Evolutionary conservation across 441 rosid genomes (phyloP).

Genomic region (Syzygium syzygioides): DNA sequence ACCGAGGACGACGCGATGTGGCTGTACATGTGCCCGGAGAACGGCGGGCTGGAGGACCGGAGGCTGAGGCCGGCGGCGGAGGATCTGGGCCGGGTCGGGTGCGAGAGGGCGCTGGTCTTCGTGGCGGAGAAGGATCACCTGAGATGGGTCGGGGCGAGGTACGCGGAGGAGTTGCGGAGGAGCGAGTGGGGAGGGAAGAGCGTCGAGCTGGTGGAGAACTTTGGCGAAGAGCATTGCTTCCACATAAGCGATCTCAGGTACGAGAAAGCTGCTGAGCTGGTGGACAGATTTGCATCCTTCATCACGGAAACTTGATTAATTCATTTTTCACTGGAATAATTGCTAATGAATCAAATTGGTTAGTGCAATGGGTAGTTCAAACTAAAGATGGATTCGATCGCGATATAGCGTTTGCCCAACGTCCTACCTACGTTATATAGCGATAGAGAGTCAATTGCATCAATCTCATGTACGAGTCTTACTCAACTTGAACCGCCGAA

Average conservation of each 20-base stretch:
- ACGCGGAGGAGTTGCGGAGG: conserved; percentile 6
- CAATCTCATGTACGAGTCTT: not conserved
- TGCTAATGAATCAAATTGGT: not conserved
- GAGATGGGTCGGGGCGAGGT: not conserved
- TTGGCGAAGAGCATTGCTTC: conserved; percentile 3
- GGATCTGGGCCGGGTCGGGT: conserved; percentile 9
- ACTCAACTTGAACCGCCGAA: not conserved
- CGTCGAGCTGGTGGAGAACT: conserved; percentile 7
- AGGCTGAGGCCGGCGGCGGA: conserved; percentile 2
- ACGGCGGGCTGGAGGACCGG: conserved; percentile 9
- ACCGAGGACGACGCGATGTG: conserved; percentile 10
- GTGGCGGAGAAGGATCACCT: conserved; percentile 13
- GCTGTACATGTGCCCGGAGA: conserved; percentile 15
- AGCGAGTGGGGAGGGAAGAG: conserved; percentile 5
- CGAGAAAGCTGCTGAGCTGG: not conserved
- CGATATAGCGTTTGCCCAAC: not conserved
- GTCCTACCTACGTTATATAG: fast-evolving
- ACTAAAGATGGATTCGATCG: not conserved
- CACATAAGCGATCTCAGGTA: not conserved
- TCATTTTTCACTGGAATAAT: not conserved
- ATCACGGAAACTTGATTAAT: not conserved
- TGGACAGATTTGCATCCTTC: not conserved
- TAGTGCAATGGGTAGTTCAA: not conserved
- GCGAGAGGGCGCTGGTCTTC: conserved; percentile 11
- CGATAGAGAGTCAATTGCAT: not conserved